Base-by-base conservation (phyloP, 306 rosid genomes). In the Neltuma alba region DNA sequence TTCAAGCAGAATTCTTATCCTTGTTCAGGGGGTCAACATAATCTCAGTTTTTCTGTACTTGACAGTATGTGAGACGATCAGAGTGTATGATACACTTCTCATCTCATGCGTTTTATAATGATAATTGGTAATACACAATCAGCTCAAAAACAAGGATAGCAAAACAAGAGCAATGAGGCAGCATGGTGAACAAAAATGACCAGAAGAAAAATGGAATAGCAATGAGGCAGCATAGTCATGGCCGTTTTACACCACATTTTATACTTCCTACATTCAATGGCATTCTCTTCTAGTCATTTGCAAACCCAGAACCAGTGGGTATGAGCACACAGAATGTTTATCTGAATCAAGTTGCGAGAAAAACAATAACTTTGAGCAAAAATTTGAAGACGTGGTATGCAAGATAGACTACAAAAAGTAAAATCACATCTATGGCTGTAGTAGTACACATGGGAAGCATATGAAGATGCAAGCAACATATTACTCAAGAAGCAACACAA, bases 391-490 rank as follows among this genome's bases (percentile, higher is more conserved):
- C 8, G 2, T 23, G 11, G 54, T 54, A 15, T 12, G 6, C 36
- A 6, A 13, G 73, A 68, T 18, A 68, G 9, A 38, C 27, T 11
- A 37, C 20, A 15, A 12, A 68, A 68, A 30, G 54, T 30, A 25
- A 23, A 68, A 68, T 68, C 54, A 41, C 36, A 23, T 21, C 20
- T 4, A 21, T 21, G 27, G 28, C 41, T 3, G 30, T 20, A 20
- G n/a, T 67, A 30, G 21, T 40, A 21, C 36, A 41, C n/a, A 68
- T 21, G 18, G 36, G 21, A 68, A 41, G 73, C 73, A 40, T 25
- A 38, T 66, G 47, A 67, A 67, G 48, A 68, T 23, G 21, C 73
- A 40, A 8, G 44, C n/a, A 42, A 64, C 76, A 84, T 21, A 42
- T 9, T 44, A 41, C 21, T 33, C 69, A 67, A 21, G 11, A 50